Base-by-base conservation (phyloP, 2,329 filamentous ascomycete species). In the Malbranchea cinnamomea region DNA sequence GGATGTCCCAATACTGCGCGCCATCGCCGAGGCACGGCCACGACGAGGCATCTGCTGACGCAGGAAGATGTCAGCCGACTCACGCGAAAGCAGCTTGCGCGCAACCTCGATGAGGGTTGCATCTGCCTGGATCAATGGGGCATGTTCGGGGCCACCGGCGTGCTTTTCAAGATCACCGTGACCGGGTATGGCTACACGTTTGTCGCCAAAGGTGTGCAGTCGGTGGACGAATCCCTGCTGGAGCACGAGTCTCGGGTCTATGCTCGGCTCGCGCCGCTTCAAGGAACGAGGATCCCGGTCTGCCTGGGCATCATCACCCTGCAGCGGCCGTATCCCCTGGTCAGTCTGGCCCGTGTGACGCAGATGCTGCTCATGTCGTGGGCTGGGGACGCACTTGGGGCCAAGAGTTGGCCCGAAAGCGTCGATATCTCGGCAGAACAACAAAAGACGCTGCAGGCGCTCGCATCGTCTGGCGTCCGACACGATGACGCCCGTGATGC, bases 1-100 rank as follows among this genome's bases (percentile, higher is more conserved):
- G 21, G 3, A 13, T 49, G 41, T 31, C 46, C 37, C 29, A 49
- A 49, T 37, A 23, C 31, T 13, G 22, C 37, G 20, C 32, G 43
- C 3, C 39, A 46, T 33, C 33, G 19, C 13, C 32, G 33, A n/a
- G 20, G 37, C 17, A n/a, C n/a, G n/a, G n/a, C n/a, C n/a, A 25
- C 21, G 2, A 28, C 35, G 26, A 30, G 30, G 5, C 40, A 44
- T 26, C 31, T 15, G 23, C 36, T 45, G 22, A 26, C 17, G 13
- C 6, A 29, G 14, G 16, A 29, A 12, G 27, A 21, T n/a, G n/a
- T 29, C 16, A 19, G 27, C 15, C n/a, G n/a, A n/a, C n/a, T n/a
- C n/a, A n/a, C n/a, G n/a, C n/a, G n/a, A n/a, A 13, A 32, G n/a
- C 15, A 26, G n/a, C 30, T 27, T 4, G 12, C 14, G 19, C 11